phyloP scores from a whole-genome alignment of 805 yeast species.

The Candida tallmaniae region DNA sequence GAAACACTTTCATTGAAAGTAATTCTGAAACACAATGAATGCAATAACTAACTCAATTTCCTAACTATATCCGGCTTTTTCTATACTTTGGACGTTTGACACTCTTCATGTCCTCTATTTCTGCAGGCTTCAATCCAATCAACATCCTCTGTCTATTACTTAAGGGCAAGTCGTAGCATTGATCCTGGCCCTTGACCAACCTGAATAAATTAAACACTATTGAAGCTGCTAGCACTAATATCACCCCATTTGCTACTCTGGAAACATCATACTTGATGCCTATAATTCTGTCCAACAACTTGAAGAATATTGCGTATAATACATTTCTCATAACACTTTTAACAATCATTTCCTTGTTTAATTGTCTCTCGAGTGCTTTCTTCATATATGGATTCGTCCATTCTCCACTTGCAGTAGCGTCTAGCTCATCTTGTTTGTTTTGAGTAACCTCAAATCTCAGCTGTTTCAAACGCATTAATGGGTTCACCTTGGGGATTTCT shows the following conservation, averaged over 20 bases:
- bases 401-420: constrained; percentile 18
- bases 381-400: constrained; percentile 42
- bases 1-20: no score
- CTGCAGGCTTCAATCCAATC: constrained; percentile 33
- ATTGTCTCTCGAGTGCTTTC: constrained; percentile 42
- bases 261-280: neutral
- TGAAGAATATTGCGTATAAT: constrained; percentile 20
- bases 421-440: neutral
- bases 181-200: constrained; percentile 41
- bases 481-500: constrained; percentile 17
- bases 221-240: constrained; percentile 2
- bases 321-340: constrained; percentile 23
- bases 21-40: no score
- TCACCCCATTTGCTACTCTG: neutral
- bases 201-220: constrained; percentile 17
- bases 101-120: constrained; percentile 3
- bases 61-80: constrained; percentile 6
- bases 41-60: no score
- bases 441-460: neutral
- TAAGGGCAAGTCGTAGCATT: constrained; percentile 49
- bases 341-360: constrained; percentile 36
- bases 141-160: constrained; percentile 41
- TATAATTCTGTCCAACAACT: constrained; percentile 11
- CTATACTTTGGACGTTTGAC: constrained; percentile 2
- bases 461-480: neutral